Evolutionary conservation across 257 asterid species (phyloP).

Genomic region (Solanum medicagineum): DNA sequence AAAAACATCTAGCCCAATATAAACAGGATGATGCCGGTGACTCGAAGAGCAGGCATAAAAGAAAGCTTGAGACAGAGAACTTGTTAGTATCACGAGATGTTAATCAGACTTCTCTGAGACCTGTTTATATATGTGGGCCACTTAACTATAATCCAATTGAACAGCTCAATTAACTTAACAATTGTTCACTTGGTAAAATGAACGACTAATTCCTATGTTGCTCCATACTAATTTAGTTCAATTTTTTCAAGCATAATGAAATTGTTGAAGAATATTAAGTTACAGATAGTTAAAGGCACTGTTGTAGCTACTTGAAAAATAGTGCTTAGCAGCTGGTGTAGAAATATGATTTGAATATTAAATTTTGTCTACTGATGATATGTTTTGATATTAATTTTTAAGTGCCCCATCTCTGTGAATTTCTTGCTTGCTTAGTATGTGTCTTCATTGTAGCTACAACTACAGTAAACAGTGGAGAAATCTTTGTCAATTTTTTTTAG

Average conservation of each 20-base stretch:
- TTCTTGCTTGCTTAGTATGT: too few relatives aligned
- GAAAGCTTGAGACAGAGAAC: constrained; percentile 93
- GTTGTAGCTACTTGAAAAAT: background rate
- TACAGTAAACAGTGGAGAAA: background rate
- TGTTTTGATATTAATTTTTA: background rate
- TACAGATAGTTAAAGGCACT: background rate
- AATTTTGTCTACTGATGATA: background rate
- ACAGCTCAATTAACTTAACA: constrained; percentile 14
- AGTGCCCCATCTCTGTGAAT: background rate
- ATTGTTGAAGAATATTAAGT: background rate
- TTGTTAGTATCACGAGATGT: constrained; percentile 48
- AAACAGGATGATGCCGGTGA: constrained; percentile 79
- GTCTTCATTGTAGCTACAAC: background rate
- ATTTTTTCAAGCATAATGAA: too few relatives aligned
- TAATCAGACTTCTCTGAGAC: constrained; percentile 84
- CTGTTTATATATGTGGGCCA: constrained; percentile 92
- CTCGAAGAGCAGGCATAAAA: constrained; percentile 96
- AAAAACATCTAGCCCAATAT: background rate
- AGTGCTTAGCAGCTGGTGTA: background rate
- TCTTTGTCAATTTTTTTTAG: too few relatives aligned
- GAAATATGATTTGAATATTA: too few relatives aligned
- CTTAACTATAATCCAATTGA: constrained; percentile 93
- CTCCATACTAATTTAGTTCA: background rate
- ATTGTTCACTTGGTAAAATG: background rate
- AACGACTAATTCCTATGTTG: background rate